Conservation (phyloP, 225 moss, liverwort and hornwort genomes). For the Antitrichia curtipendula region DNA sequence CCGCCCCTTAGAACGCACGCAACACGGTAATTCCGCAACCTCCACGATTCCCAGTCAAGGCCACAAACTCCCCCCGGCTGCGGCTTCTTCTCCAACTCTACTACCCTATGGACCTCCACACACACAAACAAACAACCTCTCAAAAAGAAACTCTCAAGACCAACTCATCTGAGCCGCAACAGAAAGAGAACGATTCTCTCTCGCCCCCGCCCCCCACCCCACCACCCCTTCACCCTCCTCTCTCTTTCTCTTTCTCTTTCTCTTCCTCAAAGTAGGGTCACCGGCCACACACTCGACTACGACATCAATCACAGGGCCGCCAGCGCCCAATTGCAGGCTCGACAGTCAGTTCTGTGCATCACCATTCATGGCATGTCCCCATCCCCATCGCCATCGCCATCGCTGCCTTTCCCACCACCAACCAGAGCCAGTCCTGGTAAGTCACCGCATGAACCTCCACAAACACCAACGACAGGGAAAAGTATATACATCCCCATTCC, state of each 20-base stretch:
- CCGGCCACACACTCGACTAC: neutral
- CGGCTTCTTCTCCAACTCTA: neutral
- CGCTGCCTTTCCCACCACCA: conserved; percentile 18
- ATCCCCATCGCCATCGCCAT: conserved; percentile 10
- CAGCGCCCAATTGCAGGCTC: conserved; percentile 9
- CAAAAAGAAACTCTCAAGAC: neutral
- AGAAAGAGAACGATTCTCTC: neutral
- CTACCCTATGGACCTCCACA: neutral
- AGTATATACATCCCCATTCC: neutral
- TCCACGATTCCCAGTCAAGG: neutral
- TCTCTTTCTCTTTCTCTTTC: neutral
- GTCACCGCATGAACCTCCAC: neutral
- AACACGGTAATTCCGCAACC: conserved; percentile 1
- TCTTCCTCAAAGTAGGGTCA: neutral
- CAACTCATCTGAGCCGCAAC: neutral
- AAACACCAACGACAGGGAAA: neutral
- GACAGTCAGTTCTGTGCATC: neutral
- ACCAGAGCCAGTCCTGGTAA: neutral
- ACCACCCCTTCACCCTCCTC: neutral
- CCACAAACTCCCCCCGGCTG: neutral
- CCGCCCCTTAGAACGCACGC: neutral
- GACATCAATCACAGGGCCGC: neutral
- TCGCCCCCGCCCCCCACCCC: neutral
- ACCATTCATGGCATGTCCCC: conserved; percentile 6
- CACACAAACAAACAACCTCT: neutral